phyloP scores from a whole-genome alignment of 1,139 yeast genomes.

The Taphrina deformans region DNA sequence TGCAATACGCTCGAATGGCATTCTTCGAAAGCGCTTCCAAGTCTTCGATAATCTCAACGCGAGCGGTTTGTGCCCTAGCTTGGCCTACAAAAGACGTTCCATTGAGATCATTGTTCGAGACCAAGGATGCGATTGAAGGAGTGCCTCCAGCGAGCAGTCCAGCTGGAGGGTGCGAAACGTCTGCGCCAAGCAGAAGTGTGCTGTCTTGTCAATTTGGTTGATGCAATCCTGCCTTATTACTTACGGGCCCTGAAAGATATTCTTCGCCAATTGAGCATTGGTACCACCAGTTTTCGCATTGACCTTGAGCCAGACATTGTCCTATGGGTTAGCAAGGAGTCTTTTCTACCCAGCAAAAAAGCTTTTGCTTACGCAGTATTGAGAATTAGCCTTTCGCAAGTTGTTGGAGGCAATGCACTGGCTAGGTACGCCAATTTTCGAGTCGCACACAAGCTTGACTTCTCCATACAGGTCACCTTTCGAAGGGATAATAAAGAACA shows the following conservation, averaged over 20 bases:
- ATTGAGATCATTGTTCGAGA: constrained; percentile 42
- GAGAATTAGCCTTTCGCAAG: constrained; percentile 31
- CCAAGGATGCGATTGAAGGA: constrained; percentile 44
- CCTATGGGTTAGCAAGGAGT: constrained; percentile 37
- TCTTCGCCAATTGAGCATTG: constrained; percentile 31
- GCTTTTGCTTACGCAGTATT: constrained; percentile 20
- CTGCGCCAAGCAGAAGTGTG: constrained; percentile 44
- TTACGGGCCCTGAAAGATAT: constrained; percentile 13
- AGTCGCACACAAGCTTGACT: constrained; percentile 36
- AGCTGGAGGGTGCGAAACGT: constrained; percentile 45
- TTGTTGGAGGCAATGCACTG: constrained; percentile 37
- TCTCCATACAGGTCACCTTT: constrained; percentile 36
- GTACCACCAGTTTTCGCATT: constrained; percentile 41
- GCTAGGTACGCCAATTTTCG: constrained; percentile 33
- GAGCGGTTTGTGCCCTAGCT: constrained; percentile 42
- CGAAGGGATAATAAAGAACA: constrained; percentile 35
- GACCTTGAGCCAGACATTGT: constrained; percentile 41
- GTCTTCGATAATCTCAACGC: constrained; percentile 42
- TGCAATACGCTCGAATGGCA: constrained; percentile 41
- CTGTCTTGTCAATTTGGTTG: not conserved
- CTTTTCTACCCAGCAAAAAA: constrained; percentile 1
- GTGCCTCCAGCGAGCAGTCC: constrained; percentile 39
- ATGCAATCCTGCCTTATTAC: too few relatives aligned
- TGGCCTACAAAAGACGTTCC: constrained; percentile 44
- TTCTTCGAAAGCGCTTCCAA: constrained; percentile 42